Conservation (phyloP, 2,329 filamentous ascomycete genomes). For the Chaetomiaceae sp. region DNA sequence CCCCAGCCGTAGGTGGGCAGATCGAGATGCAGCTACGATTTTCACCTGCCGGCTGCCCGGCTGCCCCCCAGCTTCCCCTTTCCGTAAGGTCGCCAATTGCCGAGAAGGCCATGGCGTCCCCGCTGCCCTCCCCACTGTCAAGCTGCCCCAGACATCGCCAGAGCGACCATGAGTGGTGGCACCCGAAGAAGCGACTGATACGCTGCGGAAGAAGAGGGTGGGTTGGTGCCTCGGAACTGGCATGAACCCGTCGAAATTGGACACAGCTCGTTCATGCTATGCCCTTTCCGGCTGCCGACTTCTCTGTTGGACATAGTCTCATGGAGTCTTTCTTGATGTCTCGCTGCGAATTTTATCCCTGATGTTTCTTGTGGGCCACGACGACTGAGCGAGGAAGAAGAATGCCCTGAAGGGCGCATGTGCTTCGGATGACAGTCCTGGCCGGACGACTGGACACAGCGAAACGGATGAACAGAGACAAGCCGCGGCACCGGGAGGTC, state of each 20-base stretch:
- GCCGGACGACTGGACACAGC: no score
- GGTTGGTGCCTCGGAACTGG: background rate
- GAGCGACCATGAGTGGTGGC: constrained; percentile 4
- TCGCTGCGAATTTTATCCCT: no score
- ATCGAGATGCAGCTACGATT: constrained; percentile 17
- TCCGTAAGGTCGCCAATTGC: constrained; percentile 26
- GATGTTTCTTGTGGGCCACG: no score
- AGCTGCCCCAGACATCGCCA: constrained; percentile 4
- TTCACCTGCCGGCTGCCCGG: constrained; percentile 2
- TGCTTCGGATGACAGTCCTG: no score
- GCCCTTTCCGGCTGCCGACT: no score
- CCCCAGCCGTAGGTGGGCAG: constrained; percentile 4
- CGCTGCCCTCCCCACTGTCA: background rate
- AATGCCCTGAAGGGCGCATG: background rate
- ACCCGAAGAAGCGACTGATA: constrained; percentile 1
- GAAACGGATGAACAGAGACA: constrained; percentile 13
- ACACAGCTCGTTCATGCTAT: background rate
- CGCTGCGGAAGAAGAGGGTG: background rate
- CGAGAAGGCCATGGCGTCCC: constrained; percentile 15
- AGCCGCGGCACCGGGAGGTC: background rate
- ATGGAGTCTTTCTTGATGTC: no score
- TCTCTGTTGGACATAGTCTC: no score
- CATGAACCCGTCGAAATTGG: constrained; percentile 2
- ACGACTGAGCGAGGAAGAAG: no score
- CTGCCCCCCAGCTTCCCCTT: constrained; percentile 16